phyloP scores from a whole-genome alignment of 73 alveolate genomes.

The Stentor roeselii region DNA sequence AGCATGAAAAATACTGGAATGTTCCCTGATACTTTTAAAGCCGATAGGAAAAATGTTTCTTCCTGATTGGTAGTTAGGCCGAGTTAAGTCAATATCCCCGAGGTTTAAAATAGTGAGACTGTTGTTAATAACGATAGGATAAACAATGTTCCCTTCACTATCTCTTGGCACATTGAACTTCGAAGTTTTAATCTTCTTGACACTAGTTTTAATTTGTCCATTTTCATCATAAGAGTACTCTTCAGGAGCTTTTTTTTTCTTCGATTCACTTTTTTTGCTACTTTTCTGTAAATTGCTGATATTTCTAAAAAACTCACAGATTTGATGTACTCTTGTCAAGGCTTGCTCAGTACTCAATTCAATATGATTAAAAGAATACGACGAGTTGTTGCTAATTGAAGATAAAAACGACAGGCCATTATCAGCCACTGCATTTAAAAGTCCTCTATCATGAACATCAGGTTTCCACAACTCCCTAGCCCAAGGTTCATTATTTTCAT shows the following conservation, averaged over 20 bases:
- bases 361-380: slow-evolving; percentile 57
- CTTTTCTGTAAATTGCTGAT: slow-evolving; percentile 39
- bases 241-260: slow-evolving; percentile 43
- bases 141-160: slow-evolving; percentile 73
- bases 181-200: slow-evolving; percentile 36
- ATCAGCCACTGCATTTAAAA: slow-evolving; percentile 67
- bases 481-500: slow-evolving; percentile 44
- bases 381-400: slow-evolving; percentile 41
- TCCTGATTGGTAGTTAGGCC: slow-evolving; percentile 86
- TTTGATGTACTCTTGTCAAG: slow-evolving; percentile 63
- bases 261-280: slow-evolving; percentile 21
- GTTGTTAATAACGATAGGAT: slow-evolving; percentile 84
- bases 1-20: slow-evolving; percentile 73
- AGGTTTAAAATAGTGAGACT: slow-evolving; percentile 75
- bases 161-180: slow-evolving; percentile 66
- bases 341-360: slow-evolving; percentile 57
- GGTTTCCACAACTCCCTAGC: slow-evolving; percentile 61
- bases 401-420: slow-evolving; percentile 74
- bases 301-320: slow-evolving; percentile 75
- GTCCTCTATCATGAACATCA: slow-evolving; percentile 69
- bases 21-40: slow-evolving; percentile 84
- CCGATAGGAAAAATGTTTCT: slow-evolving; percentile 95
- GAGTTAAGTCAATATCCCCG: slow-evolving; percentile 77
- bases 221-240: slow-evolving; percentile 39
- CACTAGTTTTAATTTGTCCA: slow-evolving; percentile 26